Conservation (phyloP, 345 rosid species). For the Crucihimalaya himalaica region DNA sequence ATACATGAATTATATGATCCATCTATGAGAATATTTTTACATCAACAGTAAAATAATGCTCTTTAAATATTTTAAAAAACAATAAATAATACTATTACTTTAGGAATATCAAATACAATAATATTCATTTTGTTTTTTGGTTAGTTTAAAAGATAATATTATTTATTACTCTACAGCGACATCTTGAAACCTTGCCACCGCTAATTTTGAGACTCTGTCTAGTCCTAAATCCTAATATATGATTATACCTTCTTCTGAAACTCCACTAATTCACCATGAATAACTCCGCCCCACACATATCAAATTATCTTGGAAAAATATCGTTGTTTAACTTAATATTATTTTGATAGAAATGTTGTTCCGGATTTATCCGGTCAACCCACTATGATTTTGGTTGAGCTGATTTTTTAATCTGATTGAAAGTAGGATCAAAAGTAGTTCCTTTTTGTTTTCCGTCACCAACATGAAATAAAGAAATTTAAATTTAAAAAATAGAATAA, state of each 20-base stretch:
- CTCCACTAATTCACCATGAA: slow-evolving; percentile 24
- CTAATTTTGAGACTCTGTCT: slow-evolving; percentile 4
- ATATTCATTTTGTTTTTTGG: slow-evolving; percentile 6
- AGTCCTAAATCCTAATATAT: not conserved
- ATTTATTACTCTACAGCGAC: slow-evolving; percentile 31
- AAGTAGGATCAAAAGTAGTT: no score
- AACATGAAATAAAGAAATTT: not conserved
- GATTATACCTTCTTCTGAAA: not conserved
- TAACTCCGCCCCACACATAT: slow-evolving; percentile 3
- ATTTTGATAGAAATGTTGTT: not conserved
- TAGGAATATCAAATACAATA: not conserved
- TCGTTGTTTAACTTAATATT: not conserved
- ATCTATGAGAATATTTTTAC: slow-evolving; percentile 21
- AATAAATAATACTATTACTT: not conserved
- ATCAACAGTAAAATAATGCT: slow-evolving; percentile 13
- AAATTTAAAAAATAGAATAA: no score
- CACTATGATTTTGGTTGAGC: not conserved
- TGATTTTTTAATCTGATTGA: no score
- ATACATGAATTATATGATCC: not conserved
- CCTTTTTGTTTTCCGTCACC: not conserved
- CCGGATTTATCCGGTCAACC: not conserved
- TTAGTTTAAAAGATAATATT: slow-evolving; percentile 37
- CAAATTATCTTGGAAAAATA: slow-evolving; percentile 9
- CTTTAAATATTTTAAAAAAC: not conserved
- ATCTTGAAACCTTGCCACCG: slow-evolving; percentile 27